These are phyloP conservation scores for Sclerotinia borealis DNA, from an alignment of 2,329 filamentous ascomycete species.

Conservation along the genomic window DNA sequence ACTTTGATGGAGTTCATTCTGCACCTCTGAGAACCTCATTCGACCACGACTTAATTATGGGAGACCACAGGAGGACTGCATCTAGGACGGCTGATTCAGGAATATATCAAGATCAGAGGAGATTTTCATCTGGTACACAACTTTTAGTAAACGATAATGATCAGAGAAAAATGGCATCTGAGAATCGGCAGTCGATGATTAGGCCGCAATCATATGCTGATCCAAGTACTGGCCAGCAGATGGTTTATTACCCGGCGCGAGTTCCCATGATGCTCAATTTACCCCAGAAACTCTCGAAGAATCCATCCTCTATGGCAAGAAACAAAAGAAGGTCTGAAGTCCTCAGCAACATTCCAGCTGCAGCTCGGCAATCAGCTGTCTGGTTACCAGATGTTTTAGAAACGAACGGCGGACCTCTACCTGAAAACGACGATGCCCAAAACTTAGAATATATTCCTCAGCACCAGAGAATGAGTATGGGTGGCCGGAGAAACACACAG, in stretches of 20 bases:
- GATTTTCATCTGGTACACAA: constrained; percentile 14
- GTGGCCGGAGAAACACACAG: constrained; percentile 28
- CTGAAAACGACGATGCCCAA: constrained; percentile 24
- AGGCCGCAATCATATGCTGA: constrained; percentile 54
- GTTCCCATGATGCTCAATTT: constrained; percentile 92
- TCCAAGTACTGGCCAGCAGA: constrained; percentile 63
- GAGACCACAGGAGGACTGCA: background rate
- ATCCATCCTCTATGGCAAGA: constrained; percentile 55
- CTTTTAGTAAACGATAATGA: constrained; percentile 10
- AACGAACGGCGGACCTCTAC: constrained; percentile 18
- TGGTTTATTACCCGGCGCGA: constrained; percentile 93
- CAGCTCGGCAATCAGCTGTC: constrained; percentile 35
- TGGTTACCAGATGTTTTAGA: constrained; percentile 33
- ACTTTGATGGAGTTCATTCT: constrained; percentile 78
- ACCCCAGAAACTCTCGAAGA: constrained; percentile 77
- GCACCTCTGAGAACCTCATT: constrained; percentile 17
- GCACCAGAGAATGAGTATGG: constrained; percentile 31
- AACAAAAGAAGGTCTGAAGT: constrained; percentile 70
- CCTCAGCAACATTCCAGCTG: constrained; percentile 54
- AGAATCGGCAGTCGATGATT: constrained; percentile 24
- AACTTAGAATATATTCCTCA: constrained; percentile 31
- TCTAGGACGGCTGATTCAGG: background rate
- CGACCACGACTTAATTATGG: constrained; percentile 4
- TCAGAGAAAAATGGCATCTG: constrained; percentile 15
- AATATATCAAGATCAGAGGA: background rate